These are phyloP conservation scores for Backusella circina DNA, from an alignment of 192 early-diverging fungal species.

Conservation along the genomic window DNA sequence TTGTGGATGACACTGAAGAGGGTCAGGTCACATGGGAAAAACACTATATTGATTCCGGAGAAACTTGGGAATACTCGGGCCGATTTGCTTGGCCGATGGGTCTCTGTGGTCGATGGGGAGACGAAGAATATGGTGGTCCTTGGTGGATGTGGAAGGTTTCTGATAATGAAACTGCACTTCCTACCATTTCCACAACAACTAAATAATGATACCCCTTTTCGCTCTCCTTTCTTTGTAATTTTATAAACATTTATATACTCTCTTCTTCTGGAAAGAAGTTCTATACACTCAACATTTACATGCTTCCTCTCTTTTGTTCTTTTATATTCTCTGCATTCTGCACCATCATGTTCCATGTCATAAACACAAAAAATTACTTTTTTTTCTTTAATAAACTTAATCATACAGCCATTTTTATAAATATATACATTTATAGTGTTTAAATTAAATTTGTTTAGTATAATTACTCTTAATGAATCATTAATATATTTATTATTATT, in stretches of 20 bases:
- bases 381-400: not conserved
- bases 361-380: not conserved
- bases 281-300: not conserved
- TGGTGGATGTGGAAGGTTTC: slow-evolving; percentile 37
- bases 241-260: not conserved
- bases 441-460: not conserved
- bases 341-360: not conserved
- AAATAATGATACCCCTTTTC: not conserved
- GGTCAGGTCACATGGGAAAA: slow-evolving; percentile 36
- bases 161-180: not conserved
- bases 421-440: not conserved
- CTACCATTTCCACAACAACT: not conserved
- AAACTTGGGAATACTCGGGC: slow-evolving; percentile 36
- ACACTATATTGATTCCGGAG: slow-evolving; percentile 27
- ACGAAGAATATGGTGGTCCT: slow-evolving; percentile 37
- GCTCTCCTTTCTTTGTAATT: not conserved
- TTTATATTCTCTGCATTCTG: not conserved
- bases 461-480: not conserved
- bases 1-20: slow-evolving; percentile 33
- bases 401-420: not conserved
- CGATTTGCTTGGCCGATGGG: slow-evolving; percentile 34
- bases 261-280: slow-evolving; percentile 8
- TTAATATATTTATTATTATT: too few relatives aligned
- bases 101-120: slow-evolving; percentile 34
- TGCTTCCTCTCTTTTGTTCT: not conserved